Conservation (phyloP, 2,329 filamentous ascomycete species). For the Dryadomyces quercus-mongolicae region DNA sequence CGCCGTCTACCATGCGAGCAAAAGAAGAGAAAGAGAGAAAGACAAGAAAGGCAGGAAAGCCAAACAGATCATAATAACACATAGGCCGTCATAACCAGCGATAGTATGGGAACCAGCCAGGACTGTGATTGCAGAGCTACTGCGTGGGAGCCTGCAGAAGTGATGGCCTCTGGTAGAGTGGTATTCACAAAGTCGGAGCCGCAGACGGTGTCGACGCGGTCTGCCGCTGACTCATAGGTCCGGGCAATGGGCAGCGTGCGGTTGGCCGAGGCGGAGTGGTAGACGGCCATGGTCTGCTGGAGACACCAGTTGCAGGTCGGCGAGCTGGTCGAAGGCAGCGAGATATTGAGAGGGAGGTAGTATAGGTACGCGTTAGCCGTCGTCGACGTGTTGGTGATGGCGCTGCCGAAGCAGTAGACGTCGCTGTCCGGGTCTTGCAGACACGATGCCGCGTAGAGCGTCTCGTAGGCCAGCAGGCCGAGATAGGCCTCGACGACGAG, state of each 20-base stretch:
- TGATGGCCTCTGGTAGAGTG: slow-evolving; percentile 30
- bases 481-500: slow-evolving; percentile 62
- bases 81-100: neutral
- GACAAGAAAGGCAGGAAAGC: neutral
- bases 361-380: slow-evolving; percentile 71
- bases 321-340: slow-evolving; percentile 52
- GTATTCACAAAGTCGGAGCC: slow-evolving; percentile 45
- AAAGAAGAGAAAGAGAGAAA: neutral
- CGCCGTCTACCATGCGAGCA: neutral
- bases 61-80: neutral
- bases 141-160: slow-evolving; percentile 9
- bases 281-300: slow-evolving; percentile 70
- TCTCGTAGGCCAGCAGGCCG: slow-evolving; percentile 64
- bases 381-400: slow-evolving; percentile 62
- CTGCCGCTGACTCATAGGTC: slow-evolving; percentile 61
- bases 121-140: neutral
- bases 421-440: slow-evolving; percentile 52
- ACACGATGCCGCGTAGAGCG: slow-evolving; percentile 71
- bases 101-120: neutral
- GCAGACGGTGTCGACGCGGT: slow-evolving; percentile 57
- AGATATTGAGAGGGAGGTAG: slow-evolving; percentile 67
- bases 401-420: slow-evolving; percentile 73
- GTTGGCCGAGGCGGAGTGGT: slow-evolving; percentile 55
- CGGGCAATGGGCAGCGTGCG: slow-evolving; percentile 51
- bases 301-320: slow-evolving; percentile 70